Evolutionary conservation across 768 basidiomycete genomes (phyloP), one percentile per base, ranked within the genome.

Genomic region (Naganishia antarctica): DNA sequence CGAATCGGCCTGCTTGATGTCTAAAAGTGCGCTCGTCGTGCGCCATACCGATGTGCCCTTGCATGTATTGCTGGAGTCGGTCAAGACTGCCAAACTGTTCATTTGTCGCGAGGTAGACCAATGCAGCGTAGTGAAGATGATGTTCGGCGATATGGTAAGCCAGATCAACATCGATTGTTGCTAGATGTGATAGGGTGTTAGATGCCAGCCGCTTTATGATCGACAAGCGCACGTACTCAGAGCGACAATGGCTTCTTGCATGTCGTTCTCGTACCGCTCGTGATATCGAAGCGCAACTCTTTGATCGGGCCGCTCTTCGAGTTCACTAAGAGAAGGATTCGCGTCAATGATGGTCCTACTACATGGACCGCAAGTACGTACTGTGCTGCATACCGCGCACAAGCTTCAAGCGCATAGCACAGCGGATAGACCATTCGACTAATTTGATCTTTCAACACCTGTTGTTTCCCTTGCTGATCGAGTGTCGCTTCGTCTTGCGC

Each of bases 61-160:
- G 37, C 41, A 63, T 53, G 41, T 63, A 63, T 25, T 63, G 34
- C 18, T 63, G 32, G 16, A 63, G 37, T 13, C 40, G 31, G 34
- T 45, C 50, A 7, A 32, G 13, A 26, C 26, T 32, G 34, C 62
- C 62, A 53, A 53, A 48, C 1, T 1, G n/a, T 28, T 48, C 48
- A 25, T 63, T 23, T 23, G 50, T 53, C 23, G 62, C n/a, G 8
- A 63, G 26, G 16, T 53, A 48, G 4, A 63, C 62, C 8, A 63
- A 46, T n/a, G 49, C 50, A 21, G 48, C 48, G 29, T 51, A 63
- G n/a, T 53, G 48, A 12, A 28, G 29, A 41, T 63, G 62, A 28
- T 63, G 62, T 25, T 63, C 62, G 12, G 62, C 62, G 32, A 63
- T 50, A 18, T 50, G 40, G 29, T 63, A 63, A 6, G 62, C 62